These are phyloP conservation scores for Coleophoma cylindrospora DNA, from an alignment of 2,329 filamentous ascomycete genomes.

Conservation along the genomic window DNA sequence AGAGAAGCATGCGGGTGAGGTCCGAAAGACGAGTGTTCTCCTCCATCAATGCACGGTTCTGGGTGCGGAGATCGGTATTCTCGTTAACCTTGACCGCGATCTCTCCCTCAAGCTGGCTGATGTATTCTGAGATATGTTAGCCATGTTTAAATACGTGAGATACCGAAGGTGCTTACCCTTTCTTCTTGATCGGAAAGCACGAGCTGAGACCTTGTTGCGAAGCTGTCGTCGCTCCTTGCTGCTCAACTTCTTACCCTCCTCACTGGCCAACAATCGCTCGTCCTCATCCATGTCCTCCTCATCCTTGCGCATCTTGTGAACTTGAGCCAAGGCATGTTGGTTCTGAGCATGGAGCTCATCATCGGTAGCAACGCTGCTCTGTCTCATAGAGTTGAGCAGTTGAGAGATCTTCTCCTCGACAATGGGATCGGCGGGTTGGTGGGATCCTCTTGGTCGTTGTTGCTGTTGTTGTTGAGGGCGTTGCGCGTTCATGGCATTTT, in stretches of 20 bases:
- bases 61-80: conserved; percentile 70
- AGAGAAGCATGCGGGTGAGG: conserved; percentile 75
- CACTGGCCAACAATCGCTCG: conserved; percentile 86
- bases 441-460: conserved; percentile 29
- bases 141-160: conserved; percentile 7
- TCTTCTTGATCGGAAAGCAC: conserved; percentile 94
- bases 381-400: conserved; percentile 84
- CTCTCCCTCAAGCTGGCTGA: conserved; percentile 86
- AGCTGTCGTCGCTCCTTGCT: conserved; percentile 95
- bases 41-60: conserved; percentile 77
- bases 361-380: conserved; percentile 53
- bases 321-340: conserved; percentile 49
- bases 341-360: conserved; percentile 38
- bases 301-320: conserved; percentile 78
- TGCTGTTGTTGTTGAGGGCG: conserved; percentile 42
- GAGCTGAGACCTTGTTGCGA: conserved; percentile 98
- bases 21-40: conserved; percentile 80
- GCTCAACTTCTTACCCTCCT: conserved; percentile 98
- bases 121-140: conserved; percentile 80
- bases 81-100: conserved; percentile 81
- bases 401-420: conserved; percentile 93
- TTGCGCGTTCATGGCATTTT: conserved; percentile 27
- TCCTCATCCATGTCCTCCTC: conserved; percentile 99
- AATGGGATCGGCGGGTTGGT: conserved; percentile 54
- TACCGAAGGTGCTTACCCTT: conserved; percentile 65